Evolutionary conservation across 345 rosid species (phyloP), one percentile per base, ranked within the genome.

Genomic region (Syzygium jambos): DNA sequence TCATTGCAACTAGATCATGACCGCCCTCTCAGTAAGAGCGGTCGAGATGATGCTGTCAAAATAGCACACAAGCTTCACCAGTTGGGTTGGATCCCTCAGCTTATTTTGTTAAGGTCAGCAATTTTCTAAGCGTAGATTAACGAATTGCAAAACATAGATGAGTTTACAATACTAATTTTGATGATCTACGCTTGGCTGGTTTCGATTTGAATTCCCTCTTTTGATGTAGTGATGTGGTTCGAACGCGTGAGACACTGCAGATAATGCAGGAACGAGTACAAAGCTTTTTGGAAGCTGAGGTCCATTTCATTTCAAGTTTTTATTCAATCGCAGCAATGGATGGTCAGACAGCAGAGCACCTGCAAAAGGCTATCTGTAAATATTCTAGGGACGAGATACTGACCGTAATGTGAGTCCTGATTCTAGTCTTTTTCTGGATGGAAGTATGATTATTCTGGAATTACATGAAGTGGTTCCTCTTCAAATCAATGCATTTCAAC

Each of bases 251-350:
- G 93, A 98, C 99, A 15, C 95, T 97, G 73, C 89, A 86, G 87
- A 92, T 95, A 89, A 98, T 98, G 99, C 99, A 96, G 94, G 95
- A 93, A n/a, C 93, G 91, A n/a, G 96, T 94, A 6, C 91, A 86
- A 53, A 95, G 88, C 61, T 93, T 98, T 85, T 85, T 92, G 91
- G 96, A 93, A 85, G 97, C 99, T 9, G 93, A 94, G 90, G 93
- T 95, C 85, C 96, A 94, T 91, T 95, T 95, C 89, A 90, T 98
- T 85, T 95, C 99, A 1, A 98, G 99, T 92, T 98, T 96, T 91
- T 98, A 98, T 92, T 98, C 99, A 77, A 91, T 98, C 86, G 97
- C 99, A 7, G 98, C 99, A 46, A 94, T 98, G 99, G 99, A 97
- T 86, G 99, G 99, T 51, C 99, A 97, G 90, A 97, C 99, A 13